A percentile compares a stretch with the other conserved stretches of the same genome.
Conservation (phyloP, 192 early-diverging fungal species). For the Geranomyces variabilis region DNA sequence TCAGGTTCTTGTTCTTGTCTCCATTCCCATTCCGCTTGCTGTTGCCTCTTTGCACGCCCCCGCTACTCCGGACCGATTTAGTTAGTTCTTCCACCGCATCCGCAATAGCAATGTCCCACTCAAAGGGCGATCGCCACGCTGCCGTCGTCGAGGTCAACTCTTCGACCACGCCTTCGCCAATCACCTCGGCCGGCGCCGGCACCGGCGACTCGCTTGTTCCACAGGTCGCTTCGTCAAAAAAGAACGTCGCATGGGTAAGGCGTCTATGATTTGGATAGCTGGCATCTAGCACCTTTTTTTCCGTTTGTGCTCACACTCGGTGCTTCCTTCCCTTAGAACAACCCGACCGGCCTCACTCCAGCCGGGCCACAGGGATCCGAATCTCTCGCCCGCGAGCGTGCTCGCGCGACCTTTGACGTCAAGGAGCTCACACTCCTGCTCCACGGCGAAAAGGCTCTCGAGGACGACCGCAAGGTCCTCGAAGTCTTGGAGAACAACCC, state of each 20-base stretch:
- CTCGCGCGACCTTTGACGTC: conserved; percentile 65
- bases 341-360: conserved; percentile 31
- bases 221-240: neutral
- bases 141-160: neutral
- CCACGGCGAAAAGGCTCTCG: conserved; percentile 67
- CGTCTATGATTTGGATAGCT: too few relatives aligned
- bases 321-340: neutral
- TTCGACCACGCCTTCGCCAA: conserved; percentile 5
- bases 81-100: too few relatives aligned
- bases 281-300: too few relatives aligned
- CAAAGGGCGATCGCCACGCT: neutral
- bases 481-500: conserved; percentile 69
- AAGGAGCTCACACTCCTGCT: conserved; percentile 69
- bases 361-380: conserved; percentile 30
- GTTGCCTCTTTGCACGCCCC: too few relatives aligned
- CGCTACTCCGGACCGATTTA: too few relatives aligned
- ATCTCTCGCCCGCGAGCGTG: conserved; percentile 68
- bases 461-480: conserved; percentile 59
- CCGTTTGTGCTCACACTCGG: too few relatives aligned
- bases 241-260: neutral
- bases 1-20: too few relatives aligned
- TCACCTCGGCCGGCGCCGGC: neutral
- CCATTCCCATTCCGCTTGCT: too few relatives aligned
- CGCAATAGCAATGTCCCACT: too few relatives aligned
- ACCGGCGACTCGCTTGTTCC: conserved; percentile 11